phyloP scores from a whole-genome alignment of 495 filamentous ascomycete species.

The Neurospora pannonica region DNA sequence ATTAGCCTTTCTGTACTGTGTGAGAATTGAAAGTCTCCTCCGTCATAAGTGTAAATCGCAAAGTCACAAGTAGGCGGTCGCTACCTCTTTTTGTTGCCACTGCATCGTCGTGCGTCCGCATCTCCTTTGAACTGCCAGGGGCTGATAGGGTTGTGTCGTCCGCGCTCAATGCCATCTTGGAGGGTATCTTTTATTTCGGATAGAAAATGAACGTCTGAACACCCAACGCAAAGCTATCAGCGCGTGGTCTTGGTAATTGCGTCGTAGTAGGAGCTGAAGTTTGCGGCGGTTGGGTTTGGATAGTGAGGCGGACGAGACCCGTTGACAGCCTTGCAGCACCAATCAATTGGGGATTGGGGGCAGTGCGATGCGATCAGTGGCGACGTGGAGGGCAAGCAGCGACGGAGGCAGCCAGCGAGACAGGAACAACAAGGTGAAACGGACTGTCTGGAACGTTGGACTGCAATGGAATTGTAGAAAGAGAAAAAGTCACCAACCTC shows the following conservation, averaged over 20 bases:
- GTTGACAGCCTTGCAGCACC: neutral
- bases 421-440: neutral
- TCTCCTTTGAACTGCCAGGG: conserved; percentile 34
- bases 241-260: neutral
- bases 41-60: conserved; percentile 55
- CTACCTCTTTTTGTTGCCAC: conserved; percentile 45
- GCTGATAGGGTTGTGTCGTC: conserved; percentile 26
- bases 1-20: conserved; percentile 53
- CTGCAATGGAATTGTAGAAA: neutral
- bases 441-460: neutral
- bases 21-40: conserved; percentile 45
- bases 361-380: neutral
- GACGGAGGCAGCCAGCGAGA: neutral
- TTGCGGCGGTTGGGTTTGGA: neutral
- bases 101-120: conserved; percentile 31
- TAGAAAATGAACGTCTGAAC: neutral
- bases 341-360: neutral
- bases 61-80: conserved; percentile 51
- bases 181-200: neutral
- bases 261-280: neutral
- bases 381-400: neutral
- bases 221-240: neutral
- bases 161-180: conserved; percentile 30
- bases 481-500: neutral
- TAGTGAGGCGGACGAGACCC: neutral